Evolutionary conservation across 306 rosid species (phyloP).

Genomic region (Vachellia pachyceras): DNA sequence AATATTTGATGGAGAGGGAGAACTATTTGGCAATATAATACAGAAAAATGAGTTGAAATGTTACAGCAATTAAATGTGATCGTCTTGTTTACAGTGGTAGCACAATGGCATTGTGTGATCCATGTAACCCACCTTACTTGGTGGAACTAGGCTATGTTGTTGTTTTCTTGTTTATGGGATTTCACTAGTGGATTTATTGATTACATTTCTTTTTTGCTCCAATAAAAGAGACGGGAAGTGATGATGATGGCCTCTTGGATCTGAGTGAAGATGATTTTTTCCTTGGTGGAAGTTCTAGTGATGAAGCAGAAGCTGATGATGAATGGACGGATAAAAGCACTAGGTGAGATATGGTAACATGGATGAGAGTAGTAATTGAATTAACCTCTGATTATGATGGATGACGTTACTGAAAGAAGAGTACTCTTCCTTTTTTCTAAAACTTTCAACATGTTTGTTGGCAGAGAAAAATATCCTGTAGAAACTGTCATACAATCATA

Average conservation of each 20-base stretch:
- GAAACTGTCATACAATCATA: conserved; percentile 10
- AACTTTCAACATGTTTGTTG: neutral
- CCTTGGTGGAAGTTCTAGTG: conserved; percentile 83
- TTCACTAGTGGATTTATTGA: neutral
- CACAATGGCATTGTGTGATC: too few relatives aligned
- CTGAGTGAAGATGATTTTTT: conserved; percentile 97
- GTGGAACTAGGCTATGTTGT: too few relatives aligned
- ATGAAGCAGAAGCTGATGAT: conserved; percentile 97
- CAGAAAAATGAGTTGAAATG: neutral
- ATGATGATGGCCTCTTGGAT: conserved; percentile 95
- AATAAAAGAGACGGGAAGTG: conserved; percentile 92
- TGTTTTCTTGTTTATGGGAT: neutral
- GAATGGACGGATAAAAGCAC: conserved; percentile 98
- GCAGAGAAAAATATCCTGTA: neutral
- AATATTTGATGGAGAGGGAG: neutral
- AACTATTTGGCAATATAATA: neutral
- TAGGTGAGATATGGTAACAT: conserved; percentile 49
- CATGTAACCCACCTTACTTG: too few relatives aligned
- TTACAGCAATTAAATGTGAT: conserved; percentile 5
- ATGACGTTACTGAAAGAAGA: conserved; percentile 17
- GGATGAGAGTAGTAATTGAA: conserved; percentile 5
- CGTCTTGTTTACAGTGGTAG: neutral
- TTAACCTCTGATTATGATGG: conserved; percentile 10
- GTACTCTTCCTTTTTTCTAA: conserved; percentile 1
- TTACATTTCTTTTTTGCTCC: conserved; percentile 14